Evolutionary conservation across 192 early-diverging fungal species (phyloP).

Genomic region (Kappamyces sp.): DNA sequence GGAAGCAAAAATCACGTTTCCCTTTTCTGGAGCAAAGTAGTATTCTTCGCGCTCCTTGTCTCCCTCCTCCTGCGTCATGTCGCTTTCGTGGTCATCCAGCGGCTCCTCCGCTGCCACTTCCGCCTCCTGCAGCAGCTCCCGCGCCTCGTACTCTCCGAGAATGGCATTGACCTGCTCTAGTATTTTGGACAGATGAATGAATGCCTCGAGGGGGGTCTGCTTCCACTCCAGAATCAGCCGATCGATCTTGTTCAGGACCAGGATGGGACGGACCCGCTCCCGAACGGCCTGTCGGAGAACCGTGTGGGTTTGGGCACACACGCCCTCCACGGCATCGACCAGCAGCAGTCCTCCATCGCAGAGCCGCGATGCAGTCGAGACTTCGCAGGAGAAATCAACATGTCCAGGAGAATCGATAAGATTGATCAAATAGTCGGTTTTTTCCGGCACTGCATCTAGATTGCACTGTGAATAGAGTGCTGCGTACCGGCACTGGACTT

Average conservation of each 20-base stretch:
- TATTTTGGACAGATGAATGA: slow-evolving; percentile 85
- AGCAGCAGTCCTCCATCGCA: slow-evolving; percentile 94
- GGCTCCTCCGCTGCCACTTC: slow-evolving; percentile 45
- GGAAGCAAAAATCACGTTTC: slow-evolving; percentile 94
- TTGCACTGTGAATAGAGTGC: neutral
- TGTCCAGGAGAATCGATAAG: slow-evolving; percentile 98
- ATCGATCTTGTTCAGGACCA: slow-evolving; percentile 98
- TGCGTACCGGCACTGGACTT: slow-evolving; percentile 20
- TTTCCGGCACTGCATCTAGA: slow-evolving; percentile 4
- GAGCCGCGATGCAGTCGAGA: slow-evolving; percentile 95
- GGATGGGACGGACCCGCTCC: slow-evolving; percentile 83
- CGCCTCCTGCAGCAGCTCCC: slow-evolving; percentile 72
- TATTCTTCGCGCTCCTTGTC: slow-evolving; percentile 77
- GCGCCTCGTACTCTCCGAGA: slow-evolving; percentile 87
- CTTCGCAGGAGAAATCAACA: slow-evolving; percentile 96
- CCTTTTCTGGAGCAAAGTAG: slow-evolving; percentile 91
- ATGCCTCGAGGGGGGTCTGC: slow-evolving; percentile 87
- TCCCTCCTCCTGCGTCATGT: slow-evolving; percentile 80
- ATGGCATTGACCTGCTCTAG: slow-evolving; percentile 96
- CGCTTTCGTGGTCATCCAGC: slow-evolving; percentile 46
- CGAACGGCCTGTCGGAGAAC: slow-evolving; percentile 92
- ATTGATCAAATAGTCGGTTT: slow-evolving; percentile 83
- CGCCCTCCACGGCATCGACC: slow-evolving; percentile 97
- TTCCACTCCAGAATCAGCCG: slow-evolving; percentile 89
- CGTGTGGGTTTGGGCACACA: slow-evolving; percentile 97